Conservation (phyloP, 169 alveolate species). For the Plasmodium vivax region DNA sequence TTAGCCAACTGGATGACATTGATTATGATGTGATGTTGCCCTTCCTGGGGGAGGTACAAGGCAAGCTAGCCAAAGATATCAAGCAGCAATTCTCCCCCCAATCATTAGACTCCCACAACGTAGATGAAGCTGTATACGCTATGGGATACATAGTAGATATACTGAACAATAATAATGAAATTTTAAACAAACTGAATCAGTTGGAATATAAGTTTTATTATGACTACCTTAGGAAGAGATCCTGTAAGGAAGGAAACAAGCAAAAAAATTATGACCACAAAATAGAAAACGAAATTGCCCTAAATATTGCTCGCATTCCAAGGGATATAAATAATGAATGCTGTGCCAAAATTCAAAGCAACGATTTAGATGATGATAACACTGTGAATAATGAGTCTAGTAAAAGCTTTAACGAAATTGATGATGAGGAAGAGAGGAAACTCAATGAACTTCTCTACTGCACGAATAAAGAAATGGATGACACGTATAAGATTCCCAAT, state of each 20-base stretch:
- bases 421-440: constrained; percentile 20
- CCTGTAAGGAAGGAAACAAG: neutral
- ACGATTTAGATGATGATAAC: neutral
- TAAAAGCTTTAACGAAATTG: neutral
- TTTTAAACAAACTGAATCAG: constrained; percentile 61
- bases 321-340: constrained; percentile 8
- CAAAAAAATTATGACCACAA: neutral
- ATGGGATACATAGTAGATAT: constrained; percentile 62
- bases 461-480: neutral
- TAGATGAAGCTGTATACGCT: constrained; percentile 20
- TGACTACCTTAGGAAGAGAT: constrained; percentile 38
- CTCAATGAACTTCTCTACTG: constrained; percentile 1
- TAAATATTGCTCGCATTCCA: neutral
- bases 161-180: constrained; percentile 65
- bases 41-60: constrained; percentile 50
- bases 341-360: constrained; percentile 1
- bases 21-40: constrained; percentile 54
- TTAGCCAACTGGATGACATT: constrained; percentile 54
- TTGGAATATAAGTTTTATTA: constrained; percentile 61
- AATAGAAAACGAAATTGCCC: constrained; percentile 2
- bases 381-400: neutral
- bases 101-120: constrained; percentile 24
- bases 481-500: neutral
- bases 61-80: constrained; percentile 5
- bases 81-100: constrained; percentile 23